These are phyloP conservation scores for Phytophthora brassicae DNA, from an alignment of 352 stramenopile species.

Conservation along the genomic window DNA sequence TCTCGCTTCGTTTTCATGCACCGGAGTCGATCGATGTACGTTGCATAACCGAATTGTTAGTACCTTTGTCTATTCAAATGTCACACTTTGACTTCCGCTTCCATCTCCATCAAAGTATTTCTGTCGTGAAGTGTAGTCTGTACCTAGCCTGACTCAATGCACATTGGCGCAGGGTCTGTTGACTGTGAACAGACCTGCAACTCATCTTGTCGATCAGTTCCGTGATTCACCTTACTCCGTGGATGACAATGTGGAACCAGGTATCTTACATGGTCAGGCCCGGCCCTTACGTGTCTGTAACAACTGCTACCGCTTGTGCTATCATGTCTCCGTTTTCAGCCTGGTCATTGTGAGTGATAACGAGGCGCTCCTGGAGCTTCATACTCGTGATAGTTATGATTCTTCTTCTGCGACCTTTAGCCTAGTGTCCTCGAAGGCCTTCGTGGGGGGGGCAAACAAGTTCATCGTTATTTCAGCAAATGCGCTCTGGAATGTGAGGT, in stretches of 20 bases:
- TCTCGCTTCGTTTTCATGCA: neutral
- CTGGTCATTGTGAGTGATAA: neutral
- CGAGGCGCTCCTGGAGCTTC: neutral
- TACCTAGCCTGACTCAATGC: constrained; percentile 9
- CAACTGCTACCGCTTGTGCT: neutral
- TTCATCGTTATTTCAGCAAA: constrained; percentile 3
- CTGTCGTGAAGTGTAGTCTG: constrained; percentile 1
- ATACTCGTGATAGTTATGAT: neutral
- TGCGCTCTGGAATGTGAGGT: constrained; percentile 3
- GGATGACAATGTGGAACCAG: constrained; percentile 6
- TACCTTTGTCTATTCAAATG: neutral
- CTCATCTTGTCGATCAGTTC: constrained; percentile 1
- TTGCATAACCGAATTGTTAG: neutral
- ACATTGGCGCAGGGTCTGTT: neutral
- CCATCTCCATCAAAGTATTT: neutral
- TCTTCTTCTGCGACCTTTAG: too few species aligned
- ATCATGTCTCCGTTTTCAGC: neutral
- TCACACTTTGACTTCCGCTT: neutral
- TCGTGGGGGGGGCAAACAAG: neutral
- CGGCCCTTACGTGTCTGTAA: neutral
- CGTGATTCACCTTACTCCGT: neutral
- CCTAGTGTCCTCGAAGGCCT: neutral
- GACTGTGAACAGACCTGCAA: neutral
- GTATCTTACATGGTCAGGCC: neutral
- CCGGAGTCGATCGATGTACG: too few species aligned